Base-by-base conservation (phyloP, 139 green algal species). In the Ettlia oleoabundans region DNA sequence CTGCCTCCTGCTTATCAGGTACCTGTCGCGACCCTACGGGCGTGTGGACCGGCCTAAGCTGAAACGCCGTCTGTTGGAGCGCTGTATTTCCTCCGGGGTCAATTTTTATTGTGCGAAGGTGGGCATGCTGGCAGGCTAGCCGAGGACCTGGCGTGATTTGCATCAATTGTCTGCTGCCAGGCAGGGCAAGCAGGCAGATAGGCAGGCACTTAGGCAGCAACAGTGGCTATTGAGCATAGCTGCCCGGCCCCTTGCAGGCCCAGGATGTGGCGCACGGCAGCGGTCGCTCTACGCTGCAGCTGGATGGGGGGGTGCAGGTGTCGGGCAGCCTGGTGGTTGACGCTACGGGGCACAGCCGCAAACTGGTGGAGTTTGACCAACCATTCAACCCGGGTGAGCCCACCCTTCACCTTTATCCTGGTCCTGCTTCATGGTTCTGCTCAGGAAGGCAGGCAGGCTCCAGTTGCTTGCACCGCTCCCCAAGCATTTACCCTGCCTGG, bases 11-110 rank as follows among this genome's bases (percentile, higher is more conserved):
- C n/a, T n/a, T n/a, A 83, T 32, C 90, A 97, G 93, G 84, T 92
- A 89, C 18, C 84, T 99, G 32, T 70, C 88, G 1, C 89, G 97
- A 7, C 94, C 95, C 10, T 99, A 99, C 76, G 97, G 84, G 7
- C 87, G 94, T 13, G 96, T 99, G 13, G 93, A 99, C 87, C 78
- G 96, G 19, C 87, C 92, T 24, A 95, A 93, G 84, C 88, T 99
- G 28, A 99, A 99, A 83, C 87, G 86, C 4, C 93, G 93, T 72
- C 89, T 99, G 51, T 86, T 99, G 73, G 73, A 93, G 75, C 65
- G 84, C 38, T 98, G 96, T 79, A 87, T 92, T 3, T 84, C 66
- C 6, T 33, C 53, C 2, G 75, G 75, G 8, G 75, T 81, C 37
- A n/a, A 9, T 0, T 81, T 81, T 55, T n/a, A 81, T 58, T 35